Evolutionary conservation across 495 filamentous ascomycete genomes (phyloP).

Genomic region (Lichina pygmaea): DNA sequence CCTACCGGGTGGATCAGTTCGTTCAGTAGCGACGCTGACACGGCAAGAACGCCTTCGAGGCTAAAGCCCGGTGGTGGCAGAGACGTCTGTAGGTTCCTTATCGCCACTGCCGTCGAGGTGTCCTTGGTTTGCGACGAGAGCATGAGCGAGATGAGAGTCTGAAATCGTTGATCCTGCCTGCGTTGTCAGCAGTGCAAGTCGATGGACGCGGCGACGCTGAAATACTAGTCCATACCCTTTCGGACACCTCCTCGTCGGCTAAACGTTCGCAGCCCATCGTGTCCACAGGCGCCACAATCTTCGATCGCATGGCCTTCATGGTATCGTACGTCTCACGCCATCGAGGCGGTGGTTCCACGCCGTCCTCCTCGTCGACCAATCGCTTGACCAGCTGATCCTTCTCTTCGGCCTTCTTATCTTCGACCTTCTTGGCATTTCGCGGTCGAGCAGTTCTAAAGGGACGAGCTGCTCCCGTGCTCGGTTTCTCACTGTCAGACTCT

Average conservation of each 20-base stretch:
- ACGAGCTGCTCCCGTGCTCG: too few relatives aligned
- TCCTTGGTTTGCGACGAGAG: constrained; percentile 93
- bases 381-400: background rate
- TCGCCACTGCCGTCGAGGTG: constrained; percentile 68
- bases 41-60: constrained; percentile 52
- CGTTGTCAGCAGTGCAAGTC: background rate
- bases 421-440: background rate
- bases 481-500: too few relatives aligned
- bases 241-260: constrained; percentile 21
- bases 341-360: constrained; percentile 30
- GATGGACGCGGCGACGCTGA: background rate
- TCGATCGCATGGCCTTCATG: constrained; percentile 52
- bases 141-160: constrained; percentile 83
- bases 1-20: constrained; percentile 61
- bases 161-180: constrained; percentile 44
- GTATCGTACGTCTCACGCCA: constrained; percentile 68
- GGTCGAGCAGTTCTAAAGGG: too few relatives aligned
- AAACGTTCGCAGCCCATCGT: constrained; percentile 91
- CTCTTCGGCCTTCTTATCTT: background rate
- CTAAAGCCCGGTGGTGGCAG: constrained; percentile 36
- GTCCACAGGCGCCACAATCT: constrained; percentile 65
- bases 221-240: constrained; percentile 11
- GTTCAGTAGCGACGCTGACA: constrained; percentile 42
- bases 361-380: too few relatives aligned
- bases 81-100: constrained; percentile 48